Evolutionary conservation across 441 rosid species (phyloP), one percentile per base, ranked within the genome.

Genomic region (Sinapis alba): DNA sequence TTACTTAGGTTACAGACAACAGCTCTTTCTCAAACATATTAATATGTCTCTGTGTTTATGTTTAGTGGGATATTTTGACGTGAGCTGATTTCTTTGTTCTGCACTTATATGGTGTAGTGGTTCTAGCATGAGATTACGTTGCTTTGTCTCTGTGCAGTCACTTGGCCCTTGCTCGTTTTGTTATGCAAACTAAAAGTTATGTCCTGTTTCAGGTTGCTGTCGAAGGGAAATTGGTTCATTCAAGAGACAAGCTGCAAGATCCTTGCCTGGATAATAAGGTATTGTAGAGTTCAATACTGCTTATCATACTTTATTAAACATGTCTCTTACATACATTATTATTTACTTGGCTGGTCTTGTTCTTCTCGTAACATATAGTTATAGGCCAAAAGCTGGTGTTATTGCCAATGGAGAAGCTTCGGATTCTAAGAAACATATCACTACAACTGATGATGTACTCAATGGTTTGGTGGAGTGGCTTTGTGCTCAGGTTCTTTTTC

Each of bases 231-330:
- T 74, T 96, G 97, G 97, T 96, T 88, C 82, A 78, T 93, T 56
- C 98, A 94, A 79, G 99, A 96, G 85, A 92, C 88, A 80, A 93
- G 99, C 84, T 92, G 98, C 85, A 92, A 87, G 89, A 96, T 94
- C 79, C 93, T 96, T 81, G 80, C 95, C 54, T 76, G 83, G 81
- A 87, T 92, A 6, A 85, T 96, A 79, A 90, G 98, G 99, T 96
- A 89, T 28, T 21, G 24, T 71, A 61, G 61, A 62, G 10, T 30
- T 62, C 20, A 62, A 24, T 61, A 28, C 9, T 62, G 34, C 11
- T 56, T 57, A 21, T 62, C 23, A 15, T 41, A 54, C 51, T 41
- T 10, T 13, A 6, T 57, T 6, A 56, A 68, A 23, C 3, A 68
- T 24, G 38, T 19, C 41, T 47, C 32, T 15, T 3, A 57, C 61